These are phyloP conservation scores for Globisporangium apiculatum DNA, from an alignment of 352 stramenopile species.

Conservation along the genomic window DNA sequence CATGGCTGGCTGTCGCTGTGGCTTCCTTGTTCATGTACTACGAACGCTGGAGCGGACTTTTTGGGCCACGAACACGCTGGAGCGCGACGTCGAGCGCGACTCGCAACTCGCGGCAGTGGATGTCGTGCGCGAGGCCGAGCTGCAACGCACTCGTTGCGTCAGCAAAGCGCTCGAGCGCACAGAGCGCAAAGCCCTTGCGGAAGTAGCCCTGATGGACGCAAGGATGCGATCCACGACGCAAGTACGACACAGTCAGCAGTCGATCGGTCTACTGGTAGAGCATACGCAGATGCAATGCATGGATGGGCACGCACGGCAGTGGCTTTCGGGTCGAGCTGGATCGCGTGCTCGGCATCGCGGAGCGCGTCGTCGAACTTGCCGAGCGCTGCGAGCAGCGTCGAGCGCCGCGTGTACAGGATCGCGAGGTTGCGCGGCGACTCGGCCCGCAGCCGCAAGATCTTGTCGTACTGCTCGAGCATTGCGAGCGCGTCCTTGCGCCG, in stretches of 20 bases:
- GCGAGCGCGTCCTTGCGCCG: conserved; percentile 14
- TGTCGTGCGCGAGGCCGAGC: conserved; percentile 53
- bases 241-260: too few species aligned
- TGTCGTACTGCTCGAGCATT: conserved; percentile 65
- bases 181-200: conserved; percentile 59
- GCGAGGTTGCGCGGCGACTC: conserved; percentile 51
- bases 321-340: conserved; percentile 38
- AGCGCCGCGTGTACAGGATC: conserved; percentile 45
- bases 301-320: conserved; percentile 31
- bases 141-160: conserved; percentile 58
- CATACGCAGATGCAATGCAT: background rate
- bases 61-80: conserved; percentile 8
- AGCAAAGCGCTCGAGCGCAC: conserved; percentile 32
- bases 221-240: background rate
- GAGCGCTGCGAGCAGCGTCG: conserved; percentile 50
- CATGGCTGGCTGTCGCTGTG: background rate
- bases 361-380: conserved; percentile 37
- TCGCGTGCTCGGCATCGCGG: conserved; percentile 41
- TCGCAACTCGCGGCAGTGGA: conserved; percentile 46
- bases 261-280: too few species aligned
- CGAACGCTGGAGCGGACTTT: too few species aligned
- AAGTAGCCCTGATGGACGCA: conserved; percentile 46
- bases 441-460: conserved; percentile 45
- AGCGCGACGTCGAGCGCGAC: conserved; percentile 50
- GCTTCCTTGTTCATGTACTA: background rate